Evolutionary conservation across 345 rosid species (phyloP).

Genomic region (Kernera saxatilis): DNA sequence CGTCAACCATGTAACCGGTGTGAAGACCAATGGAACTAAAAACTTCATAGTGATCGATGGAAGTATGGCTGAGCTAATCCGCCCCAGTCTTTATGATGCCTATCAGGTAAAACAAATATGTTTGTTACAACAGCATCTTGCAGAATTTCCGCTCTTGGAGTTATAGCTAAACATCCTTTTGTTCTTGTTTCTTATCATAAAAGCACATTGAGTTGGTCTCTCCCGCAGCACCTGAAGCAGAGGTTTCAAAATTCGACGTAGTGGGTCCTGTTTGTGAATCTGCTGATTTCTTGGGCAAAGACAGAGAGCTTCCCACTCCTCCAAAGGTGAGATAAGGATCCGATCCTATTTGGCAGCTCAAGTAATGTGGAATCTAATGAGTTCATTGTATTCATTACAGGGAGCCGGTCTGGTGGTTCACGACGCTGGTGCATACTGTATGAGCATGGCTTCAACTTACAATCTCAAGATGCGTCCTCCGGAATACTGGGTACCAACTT

Average conservation of each 20-base stretch:
- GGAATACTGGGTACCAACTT: conserved; percentile 79
- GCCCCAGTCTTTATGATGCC: conserved; percentile 96
- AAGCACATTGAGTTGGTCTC: conserved; percentile 97
- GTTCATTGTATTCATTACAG: conserved; percentile 35
- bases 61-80: conserved; percentile 98
- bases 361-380: conserved; percentile 13
- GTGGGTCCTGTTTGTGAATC: conserved; percentile 99
- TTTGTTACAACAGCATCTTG: background rate
- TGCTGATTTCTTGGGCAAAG: conserved; percentile 97
- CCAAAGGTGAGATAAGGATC: conserved; percentile 40
- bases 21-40: conserved; percentile 92
- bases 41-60: conserved; percentile 92
- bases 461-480: conserved; percentile 99
- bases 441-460: conserved; percentile 99
- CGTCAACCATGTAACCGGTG: conserved; percentile 88
- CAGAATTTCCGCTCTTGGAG: background rate
- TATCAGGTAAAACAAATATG: conserved; percentile 61
- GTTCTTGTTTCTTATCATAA: conserved; percentile 23
- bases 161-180: conserved; percentile 6
- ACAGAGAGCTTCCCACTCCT: conserved; percentile 91
- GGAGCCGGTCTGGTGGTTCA: conserved; percentile 94
- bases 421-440: conserved; percentile 99
- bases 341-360: background rate
- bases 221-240: conserved; percentile 57
- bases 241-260: conserved; percentile 70